Evolutionary conservation across 768 basidiomycete genomes (phyloP).

Genomic region (Chiua virens): DNA sequence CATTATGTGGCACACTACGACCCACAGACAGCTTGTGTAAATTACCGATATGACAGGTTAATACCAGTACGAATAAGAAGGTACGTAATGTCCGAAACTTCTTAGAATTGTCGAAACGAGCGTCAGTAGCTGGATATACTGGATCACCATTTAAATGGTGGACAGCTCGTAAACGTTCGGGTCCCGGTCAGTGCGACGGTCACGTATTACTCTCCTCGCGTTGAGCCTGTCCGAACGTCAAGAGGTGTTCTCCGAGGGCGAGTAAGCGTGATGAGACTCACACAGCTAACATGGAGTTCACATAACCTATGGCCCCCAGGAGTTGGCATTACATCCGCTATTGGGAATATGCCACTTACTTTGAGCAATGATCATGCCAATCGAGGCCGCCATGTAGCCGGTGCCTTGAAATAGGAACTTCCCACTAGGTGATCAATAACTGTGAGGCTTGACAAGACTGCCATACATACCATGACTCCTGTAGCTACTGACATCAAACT

Average conservation of each 20-base stretch:
- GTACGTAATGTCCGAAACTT: no score
- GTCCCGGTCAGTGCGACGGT: slow-evolving; percentile 1
- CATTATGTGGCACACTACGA: no score
- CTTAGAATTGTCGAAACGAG: no score
- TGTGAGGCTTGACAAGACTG: no score
- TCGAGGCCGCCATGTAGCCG: neutral
- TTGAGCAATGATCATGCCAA: slow-evolving; percentile 4
- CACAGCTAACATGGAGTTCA: slow-evolving; percentile 14
- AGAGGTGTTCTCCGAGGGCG: neutral
- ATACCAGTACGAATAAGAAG: no score
- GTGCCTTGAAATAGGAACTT: slow-evolving; percentile 7
- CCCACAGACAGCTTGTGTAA: no score
- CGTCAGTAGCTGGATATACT: no score
- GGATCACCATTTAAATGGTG: neutral
- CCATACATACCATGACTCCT: neutral
- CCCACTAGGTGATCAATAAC: neutral
- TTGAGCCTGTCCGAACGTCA: slow-evolving; percentile 5
- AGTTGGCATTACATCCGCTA: neutral
- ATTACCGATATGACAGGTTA: no score
- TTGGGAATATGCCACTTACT: neutral
- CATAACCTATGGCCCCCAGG: slow-evolving; percentile 3
- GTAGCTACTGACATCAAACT: neutral
- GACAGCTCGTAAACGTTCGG: neutral
- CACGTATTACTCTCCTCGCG: slow-evolving; percentile 8
- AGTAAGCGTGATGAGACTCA: neutral